Base-by-base conservation (phyloP, 208 protist species). In the Trypanosoma melophagium region DNA sequence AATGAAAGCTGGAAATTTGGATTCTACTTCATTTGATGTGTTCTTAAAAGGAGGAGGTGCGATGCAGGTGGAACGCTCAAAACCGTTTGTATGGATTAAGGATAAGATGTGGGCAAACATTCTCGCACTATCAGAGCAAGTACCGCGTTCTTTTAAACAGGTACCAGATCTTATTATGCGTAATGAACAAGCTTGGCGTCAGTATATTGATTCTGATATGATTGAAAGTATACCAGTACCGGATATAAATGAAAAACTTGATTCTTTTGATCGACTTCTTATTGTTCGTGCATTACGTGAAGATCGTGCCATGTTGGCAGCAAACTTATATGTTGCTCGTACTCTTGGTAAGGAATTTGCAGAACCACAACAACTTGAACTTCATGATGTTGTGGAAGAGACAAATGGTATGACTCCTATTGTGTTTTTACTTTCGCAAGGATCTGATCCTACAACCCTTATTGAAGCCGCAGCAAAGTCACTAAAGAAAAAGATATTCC, bases 71-170 rank as follows among this genome's bases (percentile, higher is more conserved):
- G 92, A 97, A 68, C 82, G 86, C 14, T 89, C 87, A 47, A 98
- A 98, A 86, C 96, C 97, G 19, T 94, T 90, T 56, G 74, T 74
- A 59, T 99, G 97, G 97, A 76, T 99, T 38, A 95, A 97, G 60
- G 97, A 99, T 71, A 89, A 86, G 62, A 80, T 89, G 57, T 99
- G 98, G 98, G 86, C 98, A n/a, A 98, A 98, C 66, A 71, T 97
- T 38, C 81, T 98, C 58, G 86, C 90, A 19, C 83, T 98, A 40
- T 76, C 93, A 14, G 81, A 94, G 62, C 80, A 96, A 66, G 74
- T 93, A 24, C 78, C 87, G 54, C 89, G 94, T 45, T 79, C 80
- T 12, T 99, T 99, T 76, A 93, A 97, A 71, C 84, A 97, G 72
- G 87, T 99, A 42, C 94, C 95, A 9, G 92, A 99, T 65, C 80